Conservation (phyloP, 108 stramenopile species). For the Asterionellopsis glacialis region DNA sequence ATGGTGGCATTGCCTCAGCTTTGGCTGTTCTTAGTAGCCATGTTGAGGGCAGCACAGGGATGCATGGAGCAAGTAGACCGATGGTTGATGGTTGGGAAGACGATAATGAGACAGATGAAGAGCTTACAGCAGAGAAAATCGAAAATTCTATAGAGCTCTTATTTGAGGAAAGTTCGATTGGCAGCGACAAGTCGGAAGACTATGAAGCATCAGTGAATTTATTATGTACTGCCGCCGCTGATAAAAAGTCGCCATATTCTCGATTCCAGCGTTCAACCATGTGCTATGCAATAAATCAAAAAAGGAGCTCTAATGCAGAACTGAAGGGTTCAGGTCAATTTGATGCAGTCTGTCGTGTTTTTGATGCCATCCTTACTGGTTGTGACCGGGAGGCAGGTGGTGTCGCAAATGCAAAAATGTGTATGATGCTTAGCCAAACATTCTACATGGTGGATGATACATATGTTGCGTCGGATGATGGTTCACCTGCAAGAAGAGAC, state of each 20-base stretch:
- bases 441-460: constrained; percentile 37
- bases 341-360: constrained; percentile 53
- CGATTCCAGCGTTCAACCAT: constrained; percentile 37
- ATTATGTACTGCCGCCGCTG: constrained; percentile 30
- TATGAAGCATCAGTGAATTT: constrained; percentile 16
- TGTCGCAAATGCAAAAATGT: constrained; percentile 64
- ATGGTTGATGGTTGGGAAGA: constrained; percentile 33
- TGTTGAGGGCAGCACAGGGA: constrained; percentile 25
- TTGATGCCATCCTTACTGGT: constrained; percentile 53
- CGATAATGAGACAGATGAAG: constrained; percentile 11
- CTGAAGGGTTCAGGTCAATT: constrained; percentile 34
- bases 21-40: constrained; percentile 63
- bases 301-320: constrained; percentile 43
- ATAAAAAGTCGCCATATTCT: constrained; percentile 24
- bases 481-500: constrained; percentile 8
- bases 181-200: constrained; percentile 6
- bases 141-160: constrained; percentile 28
- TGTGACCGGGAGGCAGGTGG: constrained; percentile 48
- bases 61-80: constrained; percentile 9
- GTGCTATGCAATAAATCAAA: constrained; percentile 62
- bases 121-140: constrained; percentile 16
- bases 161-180: constrained; percentile 16
- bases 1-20: constrained; percentile 74
- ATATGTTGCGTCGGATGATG: constrained; percentile 9
- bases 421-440: constrained; percentile 67